Evolutionary conservation across 2,329 filamentous ascomycete genomes (phyloP), one percentile per base, ranked within the genome.

Genomic region (Dendrostoma leiphaemia): DNA sequence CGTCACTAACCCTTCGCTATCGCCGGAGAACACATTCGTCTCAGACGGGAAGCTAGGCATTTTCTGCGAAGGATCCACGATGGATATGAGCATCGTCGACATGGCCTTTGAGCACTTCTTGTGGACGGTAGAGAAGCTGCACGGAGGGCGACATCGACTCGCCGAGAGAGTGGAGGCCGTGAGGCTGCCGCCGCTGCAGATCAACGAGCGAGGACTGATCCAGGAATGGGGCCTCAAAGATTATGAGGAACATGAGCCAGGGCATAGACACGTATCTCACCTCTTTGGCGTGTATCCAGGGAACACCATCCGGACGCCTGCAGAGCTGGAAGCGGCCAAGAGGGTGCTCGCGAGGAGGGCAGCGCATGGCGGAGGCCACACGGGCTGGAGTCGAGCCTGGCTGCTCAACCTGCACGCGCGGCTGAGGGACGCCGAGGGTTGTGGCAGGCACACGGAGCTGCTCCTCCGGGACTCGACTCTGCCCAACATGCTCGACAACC

Each of bases 381-480:
- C 77, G 0, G 78, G 78, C 0, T 81, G 78, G 78, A 77, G 75
- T 4, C 69, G 74, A 15, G 76, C 75, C 5, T 81, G 77, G 77
- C 63, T 76, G 0, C 65, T 79, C n/a, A 76, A 74, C 37, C 65
- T 79, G 35, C 74, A 76, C 48, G 76, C 77, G 12, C 71, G 79
- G 0, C 63, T 81, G 26, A 35, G 44, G 17, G 70, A 75, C 53
- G 61, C 62, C 3, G 67, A 70, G 34, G 66, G 71, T 34, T 70
- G 69, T 50, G 60, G 67, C 34, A 60, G 65, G 28, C 70, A 77
- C 53, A 59, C 76, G 23, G 62, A 71, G 17, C 62, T 65, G n/a
- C 61, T 77, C 6, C 58, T 78, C 29, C 63, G 62, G 12, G 63
- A 70, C 3, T 74, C 73, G 3, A 77, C 74, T 0, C 60, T 76